Evolutionary conservation across 2,329 filamentous ascomycete species (phyloP), one percentile per base, ranked within the genome.

Genomic region (Magnaporthiopsis rhizophila): DNA sequence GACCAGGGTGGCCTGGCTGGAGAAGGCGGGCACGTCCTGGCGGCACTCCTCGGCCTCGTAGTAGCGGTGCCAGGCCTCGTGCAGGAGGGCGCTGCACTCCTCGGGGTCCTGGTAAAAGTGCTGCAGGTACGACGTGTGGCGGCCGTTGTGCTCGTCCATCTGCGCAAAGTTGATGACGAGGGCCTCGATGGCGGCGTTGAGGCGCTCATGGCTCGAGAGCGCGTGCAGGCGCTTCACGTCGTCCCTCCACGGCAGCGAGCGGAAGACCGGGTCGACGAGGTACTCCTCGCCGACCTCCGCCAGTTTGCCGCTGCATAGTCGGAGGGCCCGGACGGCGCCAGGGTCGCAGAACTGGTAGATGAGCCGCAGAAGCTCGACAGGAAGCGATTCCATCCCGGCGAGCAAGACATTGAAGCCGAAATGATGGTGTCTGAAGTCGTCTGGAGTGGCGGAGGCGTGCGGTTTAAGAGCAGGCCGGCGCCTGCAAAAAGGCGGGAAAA

Each of bases 81-180:
- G 70, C 66, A 79, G 72, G 59, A 73, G 65, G 63, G 72, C 71
- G 62, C 71, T 71, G 60, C 73, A 74, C 62, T 76, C 72, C 65
- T 77, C 76, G 50, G 74, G 74, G 62, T 75, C 73, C 64, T 73
- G 69, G 28, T 75, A 68, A 69, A 74, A 79, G 64, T 77, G 75
- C 65, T 77, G 72, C 64, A 74, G 72, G 67, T 70, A 74, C 9
- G 71, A 71, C 26, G 70, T 68, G 65, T 76, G 73, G 64, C 75
- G 74, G 65, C 75, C 76, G 66, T 75, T 74, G 64, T 78, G 77
- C 64, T 76, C 75, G 66, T 78, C 74, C 58, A 80, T 67, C 61
- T 77, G 75, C 64, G 77, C 73, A 63, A 83, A 75, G 69, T 80
- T 80, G 69, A 83, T 75, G 65, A 76, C 78, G 66, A 82, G 70